Evolutionary conservation across 495 filamentous ascomycete species (phyloP), one percentile per base, ranked within the genome.

Genomic region (Umbilicaria muhlenbergii): DNA sequence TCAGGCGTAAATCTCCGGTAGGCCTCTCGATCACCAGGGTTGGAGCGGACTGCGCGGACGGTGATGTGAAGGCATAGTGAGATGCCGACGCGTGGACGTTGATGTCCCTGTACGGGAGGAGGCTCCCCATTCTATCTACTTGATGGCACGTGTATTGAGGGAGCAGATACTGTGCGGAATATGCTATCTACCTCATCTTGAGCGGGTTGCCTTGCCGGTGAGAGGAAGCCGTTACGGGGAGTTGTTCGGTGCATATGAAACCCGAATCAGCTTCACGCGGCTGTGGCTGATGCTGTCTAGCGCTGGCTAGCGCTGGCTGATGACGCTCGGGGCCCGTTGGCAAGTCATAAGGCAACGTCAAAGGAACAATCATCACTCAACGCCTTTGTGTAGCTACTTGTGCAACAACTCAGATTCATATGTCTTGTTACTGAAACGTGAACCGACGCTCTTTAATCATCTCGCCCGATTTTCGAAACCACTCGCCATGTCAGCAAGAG

Each of bases 51-150:
- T 87, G 89, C 11, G 86, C 86, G 3, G 92, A 96, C 10, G 91
- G 92, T 2, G 91, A 98, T 16, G 83, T 84, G 64, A 98, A 98
- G 51, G 86, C 86, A 71, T 98, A 98, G 56, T 89, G 79, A 44
- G 88, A 86, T 43, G 82, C 64, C 2, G 91, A 89, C 36, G 84
- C 78, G 56, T 93, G 85, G 63, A 96, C 74, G 60, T 94, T 96
- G 69, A 96, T 87, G 70, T 96, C 91, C 53, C 89, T 74, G 60
- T 87, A 98, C 7, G 91, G 91, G 48, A 88, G 72, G 35, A 77
- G 63, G 43, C 40, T 19, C n/a, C 24, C 31, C 49, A 45, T 42
- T 12, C 24, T 39, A 8, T 28, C 24, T 28, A 28, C 24, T 28
- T 28, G 24, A 5, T 28, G 5, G 24, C 2, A 10, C 1, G 34